These are phyloP conservation scores for Globisporangium acanthophoron DNA, from an alignment of 352 stramenopile species.

Conservation along the genomic window DNA sequence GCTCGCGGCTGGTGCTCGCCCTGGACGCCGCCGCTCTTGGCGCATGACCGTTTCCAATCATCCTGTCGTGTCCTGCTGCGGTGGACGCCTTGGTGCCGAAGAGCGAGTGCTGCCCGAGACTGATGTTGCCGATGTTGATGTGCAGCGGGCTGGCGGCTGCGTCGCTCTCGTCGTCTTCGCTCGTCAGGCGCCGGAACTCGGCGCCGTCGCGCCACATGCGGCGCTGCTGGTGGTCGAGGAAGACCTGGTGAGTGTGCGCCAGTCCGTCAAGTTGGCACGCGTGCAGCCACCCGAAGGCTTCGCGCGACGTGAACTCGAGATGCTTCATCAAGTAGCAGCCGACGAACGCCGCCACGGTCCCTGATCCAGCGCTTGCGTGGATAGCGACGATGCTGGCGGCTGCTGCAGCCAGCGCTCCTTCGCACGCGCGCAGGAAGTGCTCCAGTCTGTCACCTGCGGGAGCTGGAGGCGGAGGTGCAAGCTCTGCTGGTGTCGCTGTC, in stretches of 20 bases:
- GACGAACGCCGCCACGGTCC: slow-evolving; percentile 93
- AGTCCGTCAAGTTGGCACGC: slow-evolving; percentile 90
- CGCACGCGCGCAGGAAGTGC: slow-evolving; percentile 87
- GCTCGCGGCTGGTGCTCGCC: slow-evolving; percentile 5
- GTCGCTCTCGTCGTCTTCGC: slow-evolving; percentile 7
- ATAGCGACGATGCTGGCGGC: slow-evolving; percentile 41
- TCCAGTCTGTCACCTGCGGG: slow-evolving; percentile 66
- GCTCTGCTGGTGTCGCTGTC: slow-evolving; percentile 42
- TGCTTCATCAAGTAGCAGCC: slow-evolving; percentile 99
- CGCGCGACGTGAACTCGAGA: slow-evolving; percentile 88
- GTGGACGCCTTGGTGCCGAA: slow-evolving; percentile 30
- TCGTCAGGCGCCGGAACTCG: slow-evolving; percentile 19
- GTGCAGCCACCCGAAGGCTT: slow-evolving; percentile 95
- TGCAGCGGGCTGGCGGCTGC: slow-evolving; percentile 11
- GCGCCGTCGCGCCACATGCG: slow-evolving; percentile 66
- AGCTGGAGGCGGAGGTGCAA: slow-evolving; percentile 51
- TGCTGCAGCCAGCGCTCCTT: slow-evolving; percentile 30
- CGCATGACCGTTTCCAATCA: neutral
- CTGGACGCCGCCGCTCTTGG: neutral
- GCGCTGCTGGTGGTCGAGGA: slow-evolving; percentile 85
- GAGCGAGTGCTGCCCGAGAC: slow-evolving; percentile 43
- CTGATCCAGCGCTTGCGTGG: slow-evolving; percentile 63
- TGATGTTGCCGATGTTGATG: slow-evolving; percentile 66
- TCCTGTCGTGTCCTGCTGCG: slow-evolving; percentile 12
- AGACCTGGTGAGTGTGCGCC: slow-evolving; percentile 81